phyloP scores from a whole-genome alignment of 2,329 filamentous ascomycete species.

The Xylaria sp. region DNA sequence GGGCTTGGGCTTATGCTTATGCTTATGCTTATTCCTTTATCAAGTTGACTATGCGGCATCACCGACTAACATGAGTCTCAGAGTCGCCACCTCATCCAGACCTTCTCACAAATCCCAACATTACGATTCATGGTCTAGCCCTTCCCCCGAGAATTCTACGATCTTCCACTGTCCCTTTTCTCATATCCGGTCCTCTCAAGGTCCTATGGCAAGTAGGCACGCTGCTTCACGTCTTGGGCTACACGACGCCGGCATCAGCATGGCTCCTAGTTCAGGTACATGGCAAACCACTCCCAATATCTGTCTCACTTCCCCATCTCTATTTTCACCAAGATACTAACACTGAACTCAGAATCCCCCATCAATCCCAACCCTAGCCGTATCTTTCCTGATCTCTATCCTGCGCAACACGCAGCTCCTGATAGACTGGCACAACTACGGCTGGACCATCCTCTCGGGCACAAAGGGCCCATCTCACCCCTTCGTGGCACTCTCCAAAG shows the following conservation, averaged over 20 bases:
- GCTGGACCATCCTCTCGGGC: constrained; percentile 86
- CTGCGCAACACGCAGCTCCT: constrained; percentile 84
- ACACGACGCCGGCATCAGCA: constrained; percentile 76
- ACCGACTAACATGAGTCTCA: constrained; percentile 43
- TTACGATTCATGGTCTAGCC: constrained; percentile 77
- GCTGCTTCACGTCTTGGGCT: constrained; percentile 78
- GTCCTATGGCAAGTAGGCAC: constrained; percentile 83
- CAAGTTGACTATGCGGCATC: too few relatives aligned
- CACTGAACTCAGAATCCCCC: constrained; percentile 78
- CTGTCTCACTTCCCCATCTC: background rate
- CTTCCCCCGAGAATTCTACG: constrained; percentile 74
- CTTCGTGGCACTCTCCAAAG: constrained; percentile 79
- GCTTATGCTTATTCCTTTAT: background rate
- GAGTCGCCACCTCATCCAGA: constrained; percentile 87
- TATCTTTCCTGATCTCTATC: constrained; percentile 78
- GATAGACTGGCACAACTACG: constrained; percentile 99
- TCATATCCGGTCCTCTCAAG: constrained; percentile 83
- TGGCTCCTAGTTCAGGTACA: constrained; percentile 86
- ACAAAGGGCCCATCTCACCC: constrained; percentile 70
- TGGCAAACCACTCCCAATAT: background rate
- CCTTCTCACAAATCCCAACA: constrained; percentile 73
- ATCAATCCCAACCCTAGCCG: constrained; percentile 87
- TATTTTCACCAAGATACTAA: constrained; percentile 29
- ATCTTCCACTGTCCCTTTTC: constrained; percentile 78
- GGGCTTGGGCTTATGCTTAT: background rate